phyloP scores from a whole-genome alignment of 805 yeast species.

The Wickerhamomyces mucosus region DNA sequence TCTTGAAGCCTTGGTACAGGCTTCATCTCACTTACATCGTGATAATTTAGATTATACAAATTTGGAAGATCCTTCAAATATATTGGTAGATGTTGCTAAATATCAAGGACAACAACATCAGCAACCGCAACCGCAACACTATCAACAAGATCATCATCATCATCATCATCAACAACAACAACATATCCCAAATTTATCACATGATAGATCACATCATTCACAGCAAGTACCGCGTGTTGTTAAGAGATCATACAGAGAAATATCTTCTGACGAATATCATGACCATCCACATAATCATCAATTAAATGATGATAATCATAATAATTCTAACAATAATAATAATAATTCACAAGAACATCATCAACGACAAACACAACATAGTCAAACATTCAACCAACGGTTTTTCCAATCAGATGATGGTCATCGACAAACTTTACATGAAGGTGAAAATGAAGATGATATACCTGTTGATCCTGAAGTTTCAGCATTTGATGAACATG shows the following conservation, averaged over 20 bases:
- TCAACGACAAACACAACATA: neutral
- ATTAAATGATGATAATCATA: slow-evolving; percentile 2
- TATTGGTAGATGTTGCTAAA: slow-evolving; percentile 45
- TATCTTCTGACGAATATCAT: slow-evolving; percentile 7
- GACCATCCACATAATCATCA: slow-evolving; percentile 6
- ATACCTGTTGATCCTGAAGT: slow-evolving; percentile 56
- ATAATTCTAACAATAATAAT: neutral
- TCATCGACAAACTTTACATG: slow-evolving; percentile 1
- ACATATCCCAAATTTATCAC: neutral
- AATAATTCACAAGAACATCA: neutral
- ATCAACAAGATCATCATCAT: slow-evolving; percentile 3
- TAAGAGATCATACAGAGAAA: too few relatives aligned
- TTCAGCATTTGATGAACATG: slow-evolving; percentile 32
- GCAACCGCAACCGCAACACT: slow-evolving; percentile 10
- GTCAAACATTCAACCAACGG: neutral
- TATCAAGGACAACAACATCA: slow-evolving; percentile 13
- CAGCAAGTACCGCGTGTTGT: slow-evolving; percentile 3
- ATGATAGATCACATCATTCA: neutral
- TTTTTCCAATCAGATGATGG: slow-evolving; percentile 1
- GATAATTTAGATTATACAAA: slow-evolving; percentile 12
- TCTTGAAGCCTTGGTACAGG: slow-evolving; percentile 9
- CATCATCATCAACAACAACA: neutral
- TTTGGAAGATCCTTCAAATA: slow-evolving; percentile 17
- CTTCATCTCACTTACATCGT: slow-evolving; percentile 5
- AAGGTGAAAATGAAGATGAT: slow-evolving; percentile 13